These are phyloP conservation scores for Suillus weaverae DNA, from an alignment of 768 basidiomycete genomes.

Conservation along the genomic window DNA sequence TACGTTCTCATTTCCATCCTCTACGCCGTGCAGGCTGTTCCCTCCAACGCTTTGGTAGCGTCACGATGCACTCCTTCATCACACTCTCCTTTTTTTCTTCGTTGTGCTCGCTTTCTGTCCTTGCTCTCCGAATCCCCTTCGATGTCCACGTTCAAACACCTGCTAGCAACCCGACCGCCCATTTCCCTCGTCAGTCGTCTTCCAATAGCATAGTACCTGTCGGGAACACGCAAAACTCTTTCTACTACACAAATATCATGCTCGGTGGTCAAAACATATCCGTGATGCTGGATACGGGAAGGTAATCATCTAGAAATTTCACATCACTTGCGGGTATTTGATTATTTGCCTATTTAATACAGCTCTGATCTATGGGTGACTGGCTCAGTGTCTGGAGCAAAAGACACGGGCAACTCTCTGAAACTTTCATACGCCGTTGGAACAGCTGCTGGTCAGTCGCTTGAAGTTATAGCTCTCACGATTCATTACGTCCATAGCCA, in stretches of 20 bases:
- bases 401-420: constrained; percentile 55
- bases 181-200: constrained; percentile 27
- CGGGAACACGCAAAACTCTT: constrained; percentile 66
- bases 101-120: constrained; percentile 14
- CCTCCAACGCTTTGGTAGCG: not conserved
- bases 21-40: constrained; percentile 2
- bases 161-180: constrained; percentile 11
- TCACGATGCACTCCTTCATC: constrained; percentile 26
- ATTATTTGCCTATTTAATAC: constrained; percentile 6
- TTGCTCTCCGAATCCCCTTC: constrained; percentile 37
- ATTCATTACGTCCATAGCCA: constrained; percentile 21
- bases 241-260: constrained; percentile 73
- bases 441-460: constrained; percentile 51
- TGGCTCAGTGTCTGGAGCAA: constrained; percentile 47
- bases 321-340: constrained; percentile 1
- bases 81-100: constrained; percentile 24
- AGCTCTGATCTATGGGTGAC: constrained; percentile 81
- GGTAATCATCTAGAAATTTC: constrained; percentile 38
- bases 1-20: not conserved
- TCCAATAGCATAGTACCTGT: constrained; percentile 40
- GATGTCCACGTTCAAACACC: constrained; percentile 20
- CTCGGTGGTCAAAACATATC: constrained; percentile 56
- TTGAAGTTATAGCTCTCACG: not conserved
- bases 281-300: constrained; percentile 78
- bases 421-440: constrained; percentile 72